Conservation (phyloP, 1,284 basidiomycete species). For the Gomphus bonarii region DNA sequence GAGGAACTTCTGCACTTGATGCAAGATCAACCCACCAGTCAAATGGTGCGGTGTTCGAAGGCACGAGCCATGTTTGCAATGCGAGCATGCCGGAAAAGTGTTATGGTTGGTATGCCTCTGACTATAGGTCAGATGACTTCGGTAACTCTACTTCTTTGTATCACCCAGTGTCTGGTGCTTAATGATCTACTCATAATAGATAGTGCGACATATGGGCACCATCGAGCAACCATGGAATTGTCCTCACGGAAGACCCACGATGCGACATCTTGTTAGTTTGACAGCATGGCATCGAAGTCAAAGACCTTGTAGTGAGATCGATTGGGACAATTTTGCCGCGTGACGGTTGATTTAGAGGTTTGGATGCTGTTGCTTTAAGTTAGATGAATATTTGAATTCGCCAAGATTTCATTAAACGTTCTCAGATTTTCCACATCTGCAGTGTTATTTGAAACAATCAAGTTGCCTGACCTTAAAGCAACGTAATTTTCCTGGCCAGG, state of each 20-base stretch:
- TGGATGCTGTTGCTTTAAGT: not conserved
- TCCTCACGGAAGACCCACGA: constrained; percentile 92
- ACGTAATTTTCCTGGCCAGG: too few relatives aligned
- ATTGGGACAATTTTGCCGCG: not conserved
- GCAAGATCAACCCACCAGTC: constrained; percentile 63
- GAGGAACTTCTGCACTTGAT: constrained; percentile 88
- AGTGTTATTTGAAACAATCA: too few relatives aligned
- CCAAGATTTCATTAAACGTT: too few relatives aligned
- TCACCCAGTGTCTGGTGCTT: constrained; percentile 10
- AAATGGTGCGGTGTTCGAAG: constrained; percentile 85
- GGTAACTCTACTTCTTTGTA: constrained; percentile 29
- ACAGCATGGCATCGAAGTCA: not conserved
- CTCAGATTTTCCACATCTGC: too few relatives aligned
- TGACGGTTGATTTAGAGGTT: not conserved
- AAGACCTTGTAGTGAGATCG: not conserved
- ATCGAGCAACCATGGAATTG: constrained; percentile 99
- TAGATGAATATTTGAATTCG: too few relatives aligned
- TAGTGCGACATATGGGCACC: constrained; percentile 87
- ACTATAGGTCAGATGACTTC: constrained; percentile 69
- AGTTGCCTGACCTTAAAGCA: too few relatives aligned
- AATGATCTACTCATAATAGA: constrained; percentile 31
- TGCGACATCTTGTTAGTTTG: constrained; percentile 62
- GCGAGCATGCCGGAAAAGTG: constrained; percentile 90
- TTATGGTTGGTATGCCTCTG: constrained; percentile 91
- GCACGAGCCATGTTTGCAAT: constrained; percentile 95